Percentiles rank a stretch among this genome's conserved stretches.
Conservation (phyloP, 257 asterid species). For the Solanum sitiens region DNA sequence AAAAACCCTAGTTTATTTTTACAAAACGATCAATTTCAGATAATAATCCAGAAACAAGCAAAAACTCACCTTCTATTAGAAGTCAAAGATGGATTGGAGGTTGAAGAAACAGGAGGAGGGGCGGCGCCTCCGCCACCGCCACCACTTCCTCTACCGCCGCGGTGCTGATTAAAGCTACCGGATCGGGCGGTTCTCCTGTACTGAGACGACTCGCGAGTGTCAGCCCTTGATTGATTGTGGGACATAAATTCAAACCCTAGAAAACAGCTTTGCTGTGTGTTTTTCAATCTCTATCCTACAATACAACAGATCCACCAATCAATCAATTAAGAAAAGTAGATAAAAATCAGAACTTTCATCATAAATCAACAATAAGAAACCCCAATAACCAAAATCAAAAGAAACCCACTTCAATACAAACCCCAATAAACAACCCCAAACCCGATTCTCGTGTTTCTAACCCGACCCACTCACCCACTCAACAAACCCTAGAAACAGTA, state of each 20-base stretch:
- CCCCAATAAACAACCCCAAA: neutral
- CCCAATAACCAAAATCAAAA: neutral
- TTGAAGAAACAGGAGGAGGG: constrained; percentile 10
- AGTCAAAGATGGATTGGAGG: constrained; percentile 5
- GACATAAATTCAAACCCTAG: constrained; percentile 30
- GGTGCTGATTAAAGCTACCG: constrained; percentile 11
- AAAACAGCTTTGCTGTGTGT: constrained; percentile 1
- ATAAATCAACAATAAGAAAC: neutral
- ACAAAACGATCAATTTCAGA: neutral
- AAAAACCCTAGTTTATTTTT: constrained; percentile 6
- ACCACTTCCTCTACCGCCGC: constrained; percentile 18
- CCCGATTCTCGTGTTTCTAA: neutral
- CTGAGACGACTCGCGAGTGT: constrained; percentile 26
- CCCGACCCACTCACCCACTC: neutral
- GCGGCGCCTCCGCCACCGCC: constrained; percentile 22
- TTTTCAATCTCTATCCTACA: neutral
- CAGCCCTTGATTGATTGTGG: constrained; percentile 32
- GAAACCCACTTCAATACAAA: neutral
- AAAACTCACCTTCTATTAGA: constrained; percentile 14
- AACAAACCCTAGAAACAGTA: neutral
- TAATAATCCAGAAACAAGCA: neutral
- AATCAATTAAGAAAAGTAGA: neutral
- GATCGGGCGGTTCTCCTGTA: constrained; percentile 26
- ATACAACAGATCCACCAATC: constrained; percentile 41
- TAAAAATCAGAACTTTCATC: constrained; percentile 6